Base-by-base conservation (phyloP, 495 filamentous ascomycete species). In the Schizothecium vesticola region DNA sequence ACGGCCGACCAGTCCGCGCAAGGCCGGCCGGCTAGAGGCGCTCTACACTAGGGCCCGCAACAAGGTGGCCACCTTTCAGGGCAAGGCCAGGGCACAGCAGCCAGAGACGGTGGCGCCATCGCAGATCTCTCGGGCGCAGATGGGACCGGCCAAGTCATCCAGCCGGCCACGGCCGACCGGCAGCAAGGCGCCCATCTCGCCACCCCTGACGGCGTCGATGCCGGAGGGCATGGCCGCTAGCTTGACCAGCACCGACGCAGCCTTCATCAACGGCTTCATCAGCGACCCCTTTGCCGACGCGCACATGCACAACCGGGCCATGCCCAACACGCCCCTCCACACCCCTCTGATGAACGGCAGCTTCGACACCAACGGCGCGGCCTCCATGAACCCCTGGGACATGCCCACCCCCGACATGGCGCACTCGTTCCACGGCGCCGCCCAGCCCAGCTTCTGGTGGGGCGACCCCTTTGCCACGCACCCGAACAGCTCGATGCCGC, bases 221-320 rank as follows among this genome's bases (percentile, higher is more conserved):
- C 69, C 76, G 43, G 67, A 71, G 21, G 68, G 72, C 23, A 26
- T 51, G 12, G 66, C 63, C n/a, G 68, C 69, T 9, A 33, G 16
- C 59, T 65, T 65, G 3, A 68, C 56, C 24, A 57, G 24, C 60
- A 64, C 31, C 26, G 68, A 57, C 19, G 58, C 28, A 7, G 64
- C 61, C 21, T 76, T 80, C 51, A 71, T 79, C 22, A 79, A 62
- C 61, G 75, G 72, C 12, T 72, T 75, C 28, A 66, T 82, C 11
- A 79, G 81, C 3, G 78, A 82, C 59, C 78, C 78, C 8, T 82
- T 83, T 64, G 55, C 69, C 57, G 71, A 76, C 21, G 65, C 67
- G 13, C 58, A n/a, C 8, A 31, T 69, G 25, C 55, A 64, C 68
- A 23, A 36, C 61, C 66, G 63, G 25, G 26, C 65, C 9, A 62